Percentiles rank a stretch among this genome's conserved stretches.
Evolutionary conservation across 257 asterid genomes (phyloP).

Genomic region (Ocimum tenuiflorum): DNA sequence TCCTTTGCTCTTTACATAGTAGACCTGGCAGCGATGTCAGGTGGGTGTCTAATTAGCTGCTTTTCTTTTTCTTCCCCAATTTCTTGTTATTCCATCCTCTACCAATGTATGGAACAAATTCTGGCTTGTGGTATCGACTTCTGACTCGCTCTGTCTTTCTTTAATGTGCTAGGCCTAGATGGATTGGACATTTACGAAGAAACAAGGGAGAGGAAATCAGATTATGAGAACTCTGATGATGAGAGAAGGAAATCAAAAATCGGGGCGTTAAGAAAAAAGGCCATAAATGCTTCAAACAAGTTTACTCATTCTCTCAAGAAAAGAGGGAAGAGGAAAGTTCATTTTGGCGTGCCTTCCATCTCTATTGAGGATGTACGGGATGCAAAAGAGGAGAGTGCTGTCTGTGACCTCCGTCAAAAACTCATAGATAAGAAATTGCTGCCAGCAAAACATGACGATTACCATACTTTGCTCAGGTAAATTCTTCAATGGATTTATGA

Average conservation of each 20-base stretch:
- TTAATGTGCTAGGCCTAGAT: slow-evolving; percentile 30
- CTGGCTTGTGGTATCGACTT: neutral
- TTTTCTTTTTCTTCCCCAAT: slow-evolving; percentile 1
- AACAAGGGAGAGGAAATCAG: slow-evolving; percentile 68
- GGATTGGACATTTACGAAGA: slow-evolving; percentile 60
- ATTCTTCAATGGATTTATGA: neutral
- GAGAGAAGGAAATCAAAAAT: slow-evolving; percentile 71
- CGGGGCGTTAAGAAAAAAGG: slow-evolving; percentile 69
- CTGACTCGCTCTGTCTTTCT: slow-evolving; percentile 1
- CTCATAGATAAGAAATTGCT: slow-evolving; percentile 57
- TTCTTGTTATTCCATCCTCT: neutral
- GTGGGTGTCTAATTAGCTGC: slow-evolving; percentile 32
- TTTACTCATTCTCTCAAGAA: slow-evolving; percentile 81
- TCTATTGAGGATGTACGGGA: slow-evolving; percentile 90
- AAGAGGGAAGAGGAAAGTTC: slow-evolving; percentile 85
- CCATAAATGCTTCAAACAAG: slow-evolving; percentile 84
- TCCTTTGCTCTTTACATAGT: slow-evolving; percentile 24
- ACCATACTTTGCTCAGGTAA: slow-evolving; percentile 83
- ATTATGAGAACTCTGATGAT: slow-evolving; percentile 73
- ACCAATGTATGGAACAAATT: neutral
- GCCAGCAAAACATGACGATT: slow-evolving; percentile 82
- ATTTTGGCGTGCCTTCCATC: slow-evolving; percentile 72
- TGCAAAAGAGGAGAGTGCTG: slow-evolving; percentile 79
- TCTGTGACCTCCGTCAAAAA: slow-evolving; percentile 60
- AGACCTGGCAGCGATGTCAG: slow-evolving; percentile 55